Conservation (phyloP, 1,139 yeast species). For the Eremothecium cymbalariae region DNA sequence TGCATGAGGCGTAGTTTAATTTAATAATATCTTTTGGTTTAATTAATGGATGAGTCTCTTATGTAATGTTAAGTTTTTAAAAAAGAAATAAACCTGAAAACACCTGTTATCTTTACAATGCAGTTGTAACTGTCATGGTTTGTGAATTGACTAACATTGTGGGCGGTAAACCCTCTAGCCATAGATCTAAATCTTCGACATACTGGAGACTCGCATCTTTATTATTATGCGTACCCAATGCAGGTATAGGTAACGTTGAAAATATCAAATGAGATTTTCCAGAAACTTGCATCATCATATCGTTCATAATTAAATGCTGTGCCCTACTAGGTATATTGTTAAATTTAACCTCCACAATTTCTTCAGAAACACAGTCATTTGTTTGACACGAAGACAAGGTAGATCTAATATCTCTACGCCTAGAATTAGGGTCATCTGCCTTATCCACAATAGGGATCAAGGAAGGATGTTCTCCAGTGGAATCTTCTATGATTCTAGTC, state of each 20-base stretch:
- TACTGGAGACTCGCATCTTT: slow-evolving; percentile 66
- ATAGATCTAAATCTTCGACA: slow-evolving; percentile 63
- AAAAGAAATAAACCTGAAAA: background rate
- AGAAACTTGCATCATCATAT: slow-evolving; percentile 64
- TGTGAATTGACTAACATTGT: slow-evolving; percentile 75
- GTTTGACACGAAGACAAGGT: slow-evolving; percentile 27
- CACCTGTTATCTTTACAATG: slow-evolving; percentile 38
- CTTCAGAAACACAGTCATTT: slow-evolving; percentile 25
- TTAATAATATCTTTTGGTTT: too few relatives aligned
- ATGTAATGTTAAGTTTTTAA: too few relatives aligned
- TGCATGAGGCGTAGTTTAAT: too few relatives aligned
- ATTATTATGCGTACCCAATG: slow-evolving; percentile 66
- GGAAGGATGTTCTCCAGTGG: slow-evolving; percentile 53
- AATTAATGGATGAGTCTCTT: too few relatives aligned
- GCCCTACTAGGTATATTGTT: slow-evolving; percentile 85
- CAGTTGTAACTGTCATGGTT: slow-evolving; percentile 92
- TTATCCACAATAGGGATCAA: slow-evolving; percentile 43
- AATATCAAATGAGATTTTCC: slow-evolving; percentile 61
- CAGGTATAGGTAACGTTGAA: slow-evolving; percentile 85
- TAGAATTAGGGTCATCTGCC: slow-evolving; percentile 11
- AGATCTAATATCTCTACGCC: background rate
- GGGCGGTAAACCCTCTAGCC: slow-evolving; percentile 81
- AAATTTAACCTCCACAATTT: slow-evolving; percentile 46
- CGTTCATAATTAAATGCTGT: slow-evolving; percentile 82
- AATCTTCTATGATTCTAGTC: slow-evolving; percentile 61